phyloP scores from a whole-genome alignment of 768 basidiomycete genomes.

The Naganishia vishniacii region DNA sequence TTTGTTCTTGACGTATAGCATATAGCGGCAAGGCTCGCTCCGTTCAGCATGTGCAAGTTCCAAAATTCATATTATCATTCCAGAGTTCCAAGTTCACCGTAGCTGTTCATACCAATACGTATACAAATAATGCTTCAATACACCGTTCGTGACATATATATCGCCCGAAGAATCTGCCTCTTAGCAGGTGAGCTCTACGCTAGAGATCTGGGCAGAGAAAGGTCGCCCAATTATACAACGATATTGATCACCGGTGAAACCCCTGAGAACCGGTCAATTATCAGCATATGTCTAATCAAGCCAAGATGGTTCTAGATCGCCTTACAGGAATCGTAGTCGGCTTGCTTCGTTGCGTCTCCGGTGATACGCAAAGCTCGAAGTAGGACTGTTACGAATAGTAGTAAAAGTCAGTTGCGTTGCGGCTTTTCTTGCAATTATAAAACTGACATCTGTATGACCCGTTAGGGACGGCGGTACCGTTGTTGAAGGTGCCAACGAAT shows the following conservation, averaged over 20 bases:
- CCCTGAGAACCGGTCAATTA: background rate
- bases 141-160: no score
- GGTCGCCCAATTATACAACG: background rate
- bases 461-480: slow-evolving; percentile 52
- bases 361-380: slow-evolving; percentile 53
- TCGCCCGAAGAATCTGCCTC: no score
- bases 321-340: slow-evolving; percentile 53
- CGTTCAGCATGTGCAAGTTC: no score
- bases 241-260: slow-evolving; percentile 13
- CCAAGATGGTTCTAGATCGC: background rate
- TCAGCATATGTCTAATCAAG: background rate
- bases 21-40: no score
- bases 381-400: slow-evolving; percentile 37
- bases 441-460: slow-evolving; percentile 50
- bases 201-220: no score
- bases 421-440: background rate
- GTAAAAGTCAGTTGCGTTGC: background rate
- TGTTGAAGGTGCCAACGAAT: slow-evolving; percentile 45
- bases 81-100: no score
- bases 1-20: no score
- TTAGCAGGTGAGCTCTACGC: no score
- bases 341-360: slow-evolving; percentile 50
- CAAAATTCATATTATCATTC: no score
- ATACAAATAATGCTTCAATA: no score
- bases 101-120: no score